Evolutionary conservation across 148 eudicot species (phyloP).

Genomic region (Silene latifolia): DNA sequence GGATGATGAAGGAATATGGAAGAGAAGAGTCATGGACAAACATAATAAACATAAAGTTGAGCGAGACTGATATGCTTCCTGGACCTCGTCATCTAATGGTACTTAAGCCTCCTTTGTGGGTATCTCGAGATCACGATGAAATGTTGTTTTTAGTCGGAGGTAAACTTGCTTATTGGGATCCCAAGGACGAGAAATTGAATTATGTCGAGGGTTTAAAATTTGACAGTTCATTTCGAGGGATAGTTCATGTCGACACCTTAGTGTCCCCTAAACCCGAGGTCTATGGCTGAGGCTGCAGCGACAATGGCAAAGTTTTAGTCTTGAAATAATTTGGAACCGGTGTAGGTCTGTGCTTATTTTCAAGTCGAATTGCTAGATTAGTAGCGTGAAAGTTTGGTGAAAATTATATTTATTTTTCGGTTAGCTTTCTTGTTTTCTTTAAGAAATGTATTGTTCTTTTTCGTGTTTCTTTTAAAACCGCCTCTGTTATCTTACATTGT

Average conservation of each 20-base stretch:
- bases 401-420: too few relatives aligned
- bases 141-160: neutral
- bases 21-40: neutral
- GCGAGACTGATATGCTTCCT: neutral
- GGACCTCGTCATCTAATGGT: neutral
- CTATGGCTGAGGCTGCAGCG: neutral
- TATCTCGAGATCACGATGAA: neutral
- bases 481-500: too few relatives aligned
- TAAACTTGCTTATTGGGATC: neutral
- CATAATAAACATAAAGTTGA: neutral
- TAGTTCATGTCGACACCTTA: conserved; percentile 1
- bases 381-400: too few relatives aligned
- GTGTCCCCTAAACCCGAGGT: neutral
- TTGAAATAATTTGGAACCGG: neutral
- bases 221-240: neutral
- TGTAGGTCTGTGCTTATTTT: too few relatives aligned
- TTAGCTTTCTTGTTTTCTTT: too few relatives aligned
- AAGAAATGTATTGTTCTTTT: too few relatives aligned
- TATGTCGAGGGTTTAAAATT: neutral
- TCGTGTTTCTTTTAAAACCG: too few relatives aligned
- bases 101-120: neutral
- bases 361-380: too few relatives aligned
- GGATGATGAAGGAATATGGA: neutral
- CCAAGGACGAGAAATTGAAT: neutral
- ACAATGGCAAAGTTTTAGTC: neutral